Percentiles rank a stretch among this genome's conserved stretches.
phyloP scores from a whole-genome alignment of 2,329 filamentous ascomycete genomes.

The Xylaria sp. region DNA sequence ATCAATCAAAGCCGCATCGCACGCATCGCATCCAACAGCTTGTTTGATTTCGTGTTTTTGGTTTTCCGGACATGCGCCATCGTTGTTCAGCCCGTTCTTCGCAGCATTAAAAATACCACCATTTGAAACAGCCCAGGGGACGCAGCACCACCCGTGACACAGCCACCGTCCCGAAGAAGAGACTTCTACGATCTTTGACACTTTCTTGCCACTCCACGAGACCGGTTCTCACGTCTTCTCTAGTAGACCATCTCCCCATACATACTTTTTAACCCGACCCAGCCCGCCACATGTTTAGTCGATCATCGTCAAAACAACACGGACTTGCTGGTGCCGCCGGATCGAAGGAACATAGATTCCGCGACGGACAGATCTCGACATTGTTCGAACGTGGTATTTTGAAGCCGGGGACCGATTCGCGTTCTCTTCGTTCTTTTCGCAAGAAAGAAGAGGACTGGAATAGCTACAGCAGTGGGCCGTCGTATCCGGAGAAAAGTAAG shows the following conservation, averaged over 20 bases:
- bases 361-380: slow-evolving; percentile 40
- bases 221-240: slow-evolving; percentile 2
- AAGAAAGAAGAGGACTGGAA: slow-evolving; percentile 36
- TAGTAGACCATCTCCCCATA: slow-evolving; percentile 1
- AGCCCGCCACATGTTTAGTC: slow-evolving; percentile 48
- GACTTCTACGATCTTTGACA: slow-evolving; percentile 9
- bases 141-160: slow-evolving; percentile 14
- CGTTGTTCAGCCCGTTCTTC: slow-evolving; percentile 10
- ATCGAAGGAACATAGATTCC: slow-evolving; percentile 43
- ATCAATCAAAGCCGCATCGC: slow-evolving; percentile 8
- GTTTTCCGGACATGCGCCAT: slow-evolving; percentile 13
- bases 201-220: slow-evolving; percentile 1
- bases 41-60: slow-evolving; percentile 10
- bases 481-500: slow-evolving; percentile 48
- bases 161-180: slow-evolving; percentile 19
- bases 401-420: slow-evolving; percentile 43
- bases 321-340: slow-evolving; percentile 33
- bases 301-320: slow-evolving; percentile 45
- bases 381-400: slow-evolving; percentile 45
- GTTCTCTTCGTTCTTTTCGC: slow-evolving; percentile 35
- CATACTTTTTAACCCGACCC: slow-evolving; percentile 2
- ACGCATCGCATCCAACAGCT: slow-evolving; percentile 8
- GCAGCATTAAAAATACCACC: slow-evolving; percentile 26
- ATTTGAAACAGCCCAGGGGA: slow-evolving; percentile 26
- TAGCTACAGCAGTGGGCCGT: slow-evolving; percentile 34